A percentile compares a stretch with the other conserved stretches of the same genome.
Evolutionary conservation across 1,139 yeast genomes (phyloP).

Genomic region (Hyphopichia burtonii): DNA sequence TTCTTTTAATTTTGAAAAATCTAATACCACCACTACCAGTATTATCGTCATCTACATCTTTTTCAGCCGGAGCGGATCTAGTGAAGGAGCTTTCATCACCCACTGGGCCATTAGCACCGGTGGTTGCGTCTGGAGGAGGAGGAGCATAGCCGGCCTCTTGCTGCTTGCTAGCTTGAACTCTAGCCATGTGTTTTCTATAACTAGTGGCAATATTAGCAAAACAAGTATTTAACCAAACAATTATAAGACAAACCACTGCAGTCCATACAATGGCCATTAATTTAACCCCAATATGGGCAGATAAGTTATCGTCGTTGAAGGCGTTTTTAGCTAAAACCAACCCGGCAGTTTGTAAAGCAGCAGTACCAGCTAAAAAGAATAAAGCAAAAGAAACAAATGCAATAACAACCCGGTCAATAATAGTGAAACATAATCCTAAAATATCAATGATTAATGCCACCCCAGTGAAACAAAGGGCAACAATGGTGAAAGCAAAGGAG

Average conservation of each 20-base stretch:
- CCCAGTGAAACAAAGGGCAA: conserved; percentile 56
- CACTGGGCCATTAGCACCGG: conserved; percentile 10
- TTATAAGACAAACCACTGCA: conserved; percentile 50
- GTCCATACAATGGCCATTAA: conserved; percentile 72
- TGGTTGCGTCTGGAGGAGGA: neutral
- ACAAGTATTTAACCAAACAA: conserved; percentile 57
- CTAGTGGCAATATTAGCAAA: conserved; percentile 49
- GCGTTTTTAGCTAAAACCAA: conserved; percentile 64
- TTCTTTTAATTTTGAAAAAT: conserved; percentile 75
- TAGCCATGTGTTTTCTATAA: conserved; percentile 44
- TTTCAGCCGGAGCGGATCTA: conserved; percentile 31
- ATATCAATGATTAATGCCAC: conserved; percentile 41
- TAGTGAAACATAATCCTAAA: conserved; percentile 43
- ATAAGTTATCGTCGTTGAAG: conserved; percentile 45
- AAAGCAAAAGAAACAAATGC: conserved; percentile 53
- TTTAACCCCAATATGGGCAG: conserved; percentile 54
- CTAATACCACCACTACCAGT: conserved; percentile 63
- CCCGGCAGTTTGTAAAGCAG: conserved; percentile 67
- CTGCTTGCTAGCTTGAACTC: conserved; percentile 22
- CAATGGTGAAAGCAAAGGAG: conserved; percentile 62
- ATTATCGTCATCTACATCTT: conserved; percentile 26
- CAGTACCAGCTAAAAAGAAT: conserved; percentile 57
- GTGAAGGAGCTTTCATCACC: conserved; percentile 49
- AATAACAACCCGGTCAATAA: conserved; percentile 55
- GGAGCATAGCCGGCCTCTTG: conserved; percentile 8